Base-by-base conservation (phyloP, 1,284 basidiomycete genomes). In the Somion occarium region DNA sequence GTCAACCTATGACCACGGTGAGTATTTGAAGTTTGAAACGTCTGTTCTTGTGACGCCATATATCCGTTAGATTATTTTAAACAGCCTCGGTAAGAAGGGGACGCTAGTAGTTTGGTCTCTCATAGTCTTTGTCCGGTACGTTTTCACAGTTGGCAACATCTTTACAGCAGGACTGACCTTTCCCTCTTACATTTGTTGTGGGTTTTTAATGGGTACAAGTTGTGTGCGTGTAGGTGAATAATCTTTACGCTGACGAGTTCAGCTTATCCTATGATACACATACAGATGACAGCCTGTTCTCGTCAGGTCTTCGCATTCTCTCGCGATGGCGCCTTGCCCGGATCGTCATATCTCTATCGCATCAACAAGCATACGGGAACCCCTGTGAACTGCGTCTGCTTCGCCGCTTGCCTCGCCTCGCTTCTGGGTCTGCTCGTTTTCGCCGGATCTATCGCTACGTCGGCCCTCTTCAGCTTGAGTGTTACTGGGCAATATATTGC, bases 301-400 rank as follows among this genome's bases (percentile, higher is more conserved):
- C 70, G 84, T 12, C 84, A 86, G 61, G 75, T 80, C 0, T 86
- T 83, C 56, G 83, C 83, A 0, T 85, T 86, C 60, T 74, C 79
- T 18, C 71, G 82, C 20, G 82, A 85, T 54, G 73, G 75, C 55
- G 88, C 87, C 0, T 79, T 93, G 2, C 90, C 90, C 0, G 78
- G 90, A 58, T 91, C 87, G 1, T 64, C 63, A 11, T 80, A 74
- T 67, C 71, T 90, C 2, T 88, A 88, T 59, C 72, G 78, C 41
- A 83, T 90, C 73, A 86, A 87, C 59, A 55, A 57, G 2, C 76
- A 66, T 49, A 87, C 85, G 1, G 69, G 75, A 41, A 84, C 86
- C 2, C 86, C 86, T 0, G 78, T 86, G 12, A 83, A 86, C 61
- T 78, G 80, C 3, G 85, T 87, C 13, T 79, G 79, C 73, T 86